Conservation (phyloP, 345 rosid genomes). For the Hypericum androsaemum region DNA sequence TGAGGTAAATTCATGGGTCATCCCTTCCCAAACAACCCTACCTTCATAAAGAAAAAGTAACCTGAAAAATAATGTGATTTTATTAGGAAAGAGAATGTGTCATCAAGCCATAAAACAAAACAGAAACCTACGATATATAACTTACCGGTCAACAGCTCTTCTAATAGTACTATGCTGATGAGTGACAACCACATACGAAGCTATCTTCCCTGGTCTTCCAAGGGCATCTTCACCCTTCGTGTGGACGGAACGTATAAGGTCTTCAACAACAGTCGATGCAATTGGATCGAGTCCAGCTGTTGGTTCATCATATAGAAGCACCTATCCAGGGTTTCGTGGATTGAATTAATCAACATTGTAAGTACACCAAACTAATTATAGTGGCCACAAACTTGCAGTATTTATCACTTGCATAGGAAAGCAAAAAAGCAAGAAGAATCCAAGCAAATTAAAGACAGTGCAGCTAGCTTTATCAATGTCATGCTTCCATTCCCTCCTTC, state of each 20-base stretch:
- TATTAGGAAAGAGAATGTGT: too few species aligned
- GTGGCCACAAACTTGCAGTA: too few species aligned
- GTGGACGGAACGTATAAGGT: slow-evolving; percentile 89
- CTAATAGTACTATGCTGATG: slow-evolving; percentile 95
- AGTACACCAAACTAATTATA: too few species aligned
- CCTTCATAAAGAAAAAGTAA: slow-evolving; percentile 84
- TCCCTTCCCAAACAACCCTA: slow-evolving; percentile 85
- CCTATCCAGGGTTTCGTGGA: slow-evolving; percentile 26
- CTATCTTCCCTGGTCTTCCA: slow-evolving; percentile 66
- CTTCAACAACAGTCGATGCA: slow-evolving; percentile 98
- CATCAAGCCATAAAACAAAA: background rate
- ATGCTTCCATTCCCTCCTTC: too few species aligned
- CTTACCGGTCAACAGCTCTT: slow-evolving; percentile 94
- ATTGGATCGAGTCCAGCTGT: slow-evolving; percentile 99
- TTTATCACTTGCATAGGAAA: too few species aligned
- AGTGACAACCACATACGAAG: slow-evolving; percentile 84
- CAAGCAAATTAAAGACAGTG: too few species aligned
- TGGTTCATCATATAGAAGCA: slow-evolving; percentile 86
- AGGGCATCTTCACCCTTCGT: slow-evolving; percentile 41
- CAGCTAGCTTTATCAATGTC: too few species aligned
- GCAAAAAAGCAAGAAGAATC: too few species aligned
- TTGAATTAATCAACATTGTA: too few species aligned
- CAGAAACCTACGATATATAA: slow-evolving; percentile 5
- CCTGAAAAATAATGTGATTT: slow-evolving; percentile 24
- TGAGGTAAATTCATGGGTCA: slow-evolving; percentile 74